Evolutionary conservation across 208 protist species (phyloP).

Genomic region (Trypanosoma brucei): DNA sequence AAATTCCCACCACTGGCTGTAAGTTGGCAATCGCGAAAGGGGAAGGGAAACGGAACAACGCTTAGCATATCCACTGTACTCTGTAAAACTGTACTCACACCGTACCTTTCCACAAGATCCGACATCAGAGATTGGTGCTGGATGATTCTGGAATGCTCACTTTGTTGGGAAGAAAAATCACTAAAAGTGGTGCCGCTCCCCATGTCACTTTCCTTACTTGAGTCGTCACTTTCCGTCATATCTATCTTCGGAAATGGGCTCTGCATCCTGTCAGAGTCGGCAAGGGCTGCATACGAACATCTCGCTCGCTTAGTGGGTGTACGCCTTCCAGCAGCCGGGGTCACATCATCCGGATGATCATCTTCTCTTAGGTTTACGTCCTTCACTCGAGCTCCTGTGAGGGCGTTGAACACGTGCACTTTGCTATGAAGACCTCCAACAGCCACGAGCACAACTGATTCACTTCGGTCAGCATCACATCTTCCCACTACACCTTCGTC

Average conservation of each 20-base stretch:
- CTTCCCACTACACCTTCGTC: not conserved
- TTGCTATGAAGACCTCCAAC: constrained; percentile 56
- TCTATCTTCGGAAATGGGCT: not conserved
- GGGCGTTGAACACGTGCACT: constrained; percentile 63
- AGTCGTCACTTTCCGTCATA: not conserved
- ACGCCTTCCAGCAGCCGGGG: not conserved
- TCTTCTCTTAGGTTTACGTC: constrained; percentile 24
- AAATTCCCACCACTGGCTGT: too few relatives aligned
- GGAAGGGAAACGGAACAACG: constrained; percentile 23
- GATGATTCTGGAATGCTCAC: not conserved
- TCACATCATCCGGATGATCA: constrained; percentile 4
- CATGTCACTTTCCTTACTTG: constrained; percentile 3
- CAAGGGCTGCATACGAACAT: constrained; percentile 16
- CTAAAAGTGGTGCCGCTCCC: constrained; percentile 4
- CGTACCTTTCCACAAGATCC: constrained; percentile 12
- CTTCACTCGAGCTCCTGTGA: constrained; percentile 44
- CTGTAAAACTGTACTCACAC: constrained; percentile 15
- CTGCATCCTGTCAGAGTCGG: not conserved
- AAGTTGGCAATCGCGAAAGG: not conserved
- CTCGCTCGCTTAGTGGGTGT: constrained; percentile 17
- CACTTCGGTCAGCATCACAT: constrained; percentile 11
- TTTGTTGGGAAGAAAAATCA: not conserved
- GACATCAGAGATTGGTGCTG: constrained; percentile 10
- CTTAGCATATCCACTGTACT: constrained; percentile 16
- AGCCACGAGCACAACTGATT: constrained; percentile 34